Conservation (phyloP, 2,329 filamentous ascomycete genomes). For the Aureobasidium sp. region DNA sequence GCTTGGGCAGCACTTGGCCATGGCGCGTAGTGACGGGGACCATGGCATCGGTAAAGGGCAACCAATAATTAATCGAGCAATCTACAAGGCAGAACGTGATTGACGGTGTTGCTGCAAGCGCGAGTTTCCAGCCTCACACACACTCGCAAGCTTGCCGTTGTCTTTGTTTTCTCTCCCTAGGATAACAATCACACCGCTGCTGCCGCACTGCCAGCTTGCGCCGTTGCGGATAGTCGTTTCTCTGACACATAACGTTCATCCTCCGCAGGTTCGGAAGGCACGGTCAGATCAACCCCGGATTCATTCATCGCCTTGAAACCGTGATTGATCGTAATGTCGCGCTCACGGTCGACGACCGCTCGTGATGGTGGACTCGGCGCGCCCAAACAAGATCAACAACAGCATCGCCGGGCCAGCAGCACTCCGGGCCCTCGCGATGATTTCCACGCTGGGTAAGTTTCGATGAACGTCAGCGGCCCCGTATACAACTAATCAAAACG, state of each 20-base stretch:
- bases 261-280: slow-evolving; percentile 12
- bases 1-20: neutral
- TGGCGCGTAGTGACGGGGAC: neutral
- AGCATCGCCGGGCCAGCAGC: slow-evolving; percentile 12
- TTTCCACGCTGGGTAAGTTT: slow-evolving; percentile 1
- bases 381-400: neutral
- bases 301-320: neutral
- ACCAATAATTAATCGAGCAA: slow-evolving; percentile 10
- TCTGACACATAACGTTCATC: slow-evolving; percentile 13
- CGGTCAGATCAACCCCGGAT: slow-evolving; percentile 1
- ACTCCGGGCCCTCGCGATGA: neutral
- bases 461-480: neutral
- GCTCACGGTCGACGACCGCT: neutral
- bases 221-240: slow-evolving; percentile 14
- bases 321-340: neutral
- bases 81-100: slow-evolving; percentile 7
- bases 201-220: neutral
- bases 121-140: neutral
- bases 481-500: neutral
- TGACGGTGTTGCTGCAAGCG: neutral
- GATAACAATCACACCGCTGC: neutral
- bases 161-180: slow-evolving; percentile 1
- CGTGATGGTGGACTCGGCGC: slow-evolving; percentile 7
- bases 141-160: neutral
- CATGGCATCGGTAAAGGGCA: neutral